A percentile compares a stretch with the other conserved stretches of the same genome.
phyloP scores from a whole-genome alignment of 495 filamentous ascomycete genomes.

The Penicillium waksmanii region DNA sequence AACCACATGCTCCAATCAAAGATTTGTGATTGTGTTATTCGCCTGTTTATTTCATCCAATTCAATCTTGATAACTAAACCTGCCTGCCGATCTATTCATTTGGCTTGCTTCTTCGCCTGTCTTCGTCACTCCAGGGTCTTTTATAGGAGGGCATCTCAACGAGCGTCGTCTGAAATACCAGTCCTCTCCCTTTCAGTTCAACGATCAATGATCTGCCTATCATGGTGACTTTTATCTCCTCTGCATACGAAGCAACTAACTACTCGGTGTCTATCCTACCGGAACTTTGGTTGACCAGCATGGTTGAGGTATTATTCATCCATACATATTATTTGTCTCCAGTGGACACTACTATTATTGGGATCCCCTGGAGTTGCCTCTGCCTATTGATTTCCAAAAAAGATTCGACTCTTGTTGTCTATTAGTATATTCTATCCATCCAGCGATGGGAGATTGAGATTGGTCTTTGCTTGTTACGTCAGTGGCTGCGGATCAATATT shows the following conservation, averaged over 20 bases:
- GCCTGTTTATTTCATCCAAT: slow-evolving; percentile 11
- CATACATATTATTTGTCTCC: slow-evolving; percentile 15
- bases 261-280: slow-evolving; percentile 25
- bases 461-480: slow-evolving; percentile 5
- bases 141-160: slow-evolving; percentile 11
- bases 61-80: slow-evolving; percentile 19
- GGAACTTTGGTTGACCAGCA: slow-evolving; percentile 28
- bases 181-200: slow-evolving; percentile 6
- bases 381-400: neutral
- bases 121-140: slow-evolving; percentile 11
- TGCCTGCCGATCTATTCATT: slow-evolving; percentile 26
- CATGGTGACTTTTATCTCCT: slow-evolving; percentile 24
- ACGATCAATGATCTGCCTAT: slow-evolving; percentile 22
- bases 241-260: slow-evolving; percentile 25
- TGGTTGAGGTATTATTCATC: slow-evolving; percentile 15
- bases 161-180: slow-evolving; percentile 11
- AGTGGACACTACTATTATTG: slow-evolving; percentile 11
- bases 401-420: neutral
- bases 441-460: neutral
- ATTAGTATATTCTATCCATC: slow-evolving; percentile 10
- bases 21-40: slow-evolving; percentile 2
- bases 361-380: slow-evolving; percentile 1
- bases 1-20: slow-evolving; percentile 1
- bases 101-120: slow-evolving; percentile 15
- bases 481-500: slow-evolving; percentile 12